Conservation (phyloP, 2,329 filamentous ascomycete genomes). For the Paraphaeosphaeria minitans region DNA sequence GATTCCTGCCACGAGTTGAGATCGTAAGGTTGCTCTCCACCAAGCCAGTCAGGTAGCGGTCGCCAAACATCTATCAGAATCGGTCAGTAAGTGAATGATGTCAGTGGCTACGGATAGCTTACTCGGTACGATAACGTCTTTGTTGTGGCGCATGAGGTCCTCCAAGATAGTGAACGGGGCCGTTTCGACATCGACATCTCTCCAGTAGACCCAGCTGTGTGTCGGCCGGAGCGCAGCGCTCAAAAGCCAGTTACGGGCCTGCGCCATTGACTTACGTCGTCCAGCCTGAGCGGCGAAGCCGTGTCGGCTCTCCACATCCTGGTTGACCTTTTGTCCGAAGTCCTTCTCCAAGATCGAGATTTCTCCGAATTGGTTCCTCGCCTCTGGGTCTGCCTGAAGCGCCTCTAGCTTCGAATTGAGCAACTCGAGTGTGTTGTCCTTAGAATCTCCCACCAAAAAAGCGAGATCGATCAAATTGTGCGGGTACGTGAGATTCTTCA, state of each 20-base stretch:
- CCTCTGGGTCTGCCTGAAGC: conserved; percentile 79
- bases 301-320: conserved; percentile 96
- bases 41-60: conserved; percentile 97
- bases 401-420: conserved; percentile 76
- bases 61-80: conserved; percentile 78
- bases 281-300: conserved; percentile 96
- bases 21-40: conserved; percentile 97
- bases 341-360: conserved; percentile 99
- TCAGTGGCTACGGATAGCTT: conserved; percentile 52
- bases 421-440: conserved; percentile 82
- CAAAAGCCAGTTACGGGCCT: conserved; percentile 94
- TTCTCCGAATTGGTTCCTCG: conserved; percentile 85
- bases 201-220: conserved; percentile 99
- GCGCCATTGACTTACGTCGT: conserved; percentile 94
- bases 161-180: conserved; percentile 96
- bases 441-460: conserved; percentile 96
- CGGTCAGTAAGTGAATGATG: conserved; percentile 22
- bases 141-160: conserved; percentile 98
- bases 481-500: conserved; percentile 95
- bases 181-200: conserved; percentile 97
- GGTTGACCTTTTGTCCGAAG: conserved; percentile 96
- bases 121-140: conserved; percentile 98
- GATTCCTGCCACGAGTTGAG: conserved; percentile 99
- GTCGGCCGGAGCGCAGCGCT: conserved; percentile 91
- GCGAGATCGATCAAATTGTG: conserved; percentile 96